These are phyloP conservation scores for Hawksworthiomyces lignivorus DNA, from an alignment of 2,329 filamentous ascomycete species.

Conservation along the genomic window DNA sequence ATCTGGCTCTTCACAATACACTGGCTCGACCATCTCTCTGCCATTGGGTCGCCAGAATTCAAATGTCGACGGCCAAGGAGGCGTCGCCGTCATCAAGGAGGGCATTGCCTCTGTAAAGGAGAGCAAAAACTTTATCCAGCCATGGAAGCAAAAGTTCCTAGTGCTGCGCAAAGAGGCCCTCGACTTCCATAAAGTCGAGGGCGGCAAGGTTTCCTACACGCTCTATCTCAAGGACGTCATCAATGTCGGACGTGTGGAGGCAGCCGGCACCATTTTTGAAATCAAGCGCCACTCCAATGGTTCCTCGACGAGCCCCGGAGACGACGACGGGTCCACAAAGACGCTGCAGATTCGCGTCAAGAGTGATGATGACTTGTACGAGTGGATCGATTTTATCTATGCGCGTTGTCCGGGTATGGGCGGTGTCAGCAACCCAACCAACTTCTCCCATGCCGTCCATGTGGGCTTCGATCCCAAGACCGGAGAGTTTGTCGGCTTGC, in stretches of 20 bases:
- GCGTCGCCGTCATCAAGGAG: slow-evolving; percentile 69
- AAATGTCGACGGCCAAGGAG: slow-evolving; percentile 56
- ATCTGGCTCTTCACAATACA: slow-evolving; percentile 55
- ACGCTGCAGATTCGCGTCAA: slow-evolving; percentile 90
- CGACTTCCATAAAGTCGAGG: slow-evolving; percentile 89
- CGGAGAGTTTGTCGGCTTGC: slow-evolving; percentile 88
- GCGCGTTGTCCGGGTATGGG: slow-evolving; percentile 95
- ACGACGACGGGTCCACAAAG: slow-evolving; percentile 72
- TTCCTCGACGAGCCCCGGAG: slow-evolving; percentile 61
- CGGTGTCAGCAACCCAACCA: slow-evolving; percentile 95
- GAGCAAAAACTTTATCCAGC: slow-evolving; percentile 74
- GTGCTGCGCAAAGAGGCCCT: slow-evolving; percentile 88
- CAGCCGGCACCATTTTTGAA: slow-evolving; percentile 87
- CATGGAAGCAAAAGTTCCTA: slow-evolving; percentile 86
- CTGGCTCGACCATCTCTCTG: slow-evolving; percentile 64
- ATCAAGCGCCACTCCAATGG: slow-evolving; percentile 70
- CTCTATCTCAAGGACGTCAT: slow-evolving; percentile 82
- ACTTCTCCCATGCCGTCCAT: slow-evolving; percentile 94
- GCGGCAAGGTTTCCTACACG: slow-evolving; percentile 78
- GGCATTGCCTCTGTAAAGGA: slow-evolving; percentile 85
- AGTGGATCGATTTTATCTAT: slow-evolving; percentile 98
- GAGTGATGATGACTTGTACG: slow-evolving; percentile 92
- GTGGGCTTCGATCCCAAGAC: slow-evolving; percentile 95
- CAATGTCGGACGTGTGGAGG: slow-evolving; percentile 84
- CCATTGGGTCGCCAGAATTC: slow-evolving; percentile 57